Evolutionary conservation across 495 filamentous ascomycete genomes (phyloP), one percentile per base, ranked within the genome.

Genomic region (Platismatia glauca): DNA sequence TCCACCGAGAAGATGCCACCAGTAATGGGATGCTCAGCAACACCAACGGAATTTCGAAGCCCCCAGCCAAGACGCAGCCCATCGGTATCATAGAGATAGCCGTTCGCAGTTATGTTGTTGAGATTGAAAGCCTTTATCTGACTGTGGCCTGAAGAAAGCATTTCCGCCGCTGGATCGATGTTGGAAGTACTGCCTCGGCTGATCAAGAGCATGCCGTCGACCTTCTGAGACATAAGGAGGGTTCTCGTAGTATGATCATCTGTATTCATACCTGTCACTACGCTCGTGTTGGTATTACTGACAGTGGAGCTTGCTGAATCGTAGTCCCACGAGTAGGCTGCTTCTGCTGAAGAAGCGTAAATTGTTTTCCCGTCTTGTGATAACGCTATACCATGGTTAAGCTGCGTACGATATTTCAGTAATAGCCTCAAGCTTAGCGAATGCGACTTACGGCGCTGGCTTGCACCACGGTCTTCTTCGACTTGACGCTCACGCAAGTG

Each of bases 31-130:
- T 86, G 76, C 68, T 85, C 83, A 20, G 72, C 84, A 6, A 90
- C 70, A 20, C 88, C 88, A 24, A 90, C 87, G 2, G 81, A 81
- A 71, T 90, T 90, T 22, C 88, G 79, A 29, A 91, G 78, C 43
- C 88, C 88, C 80, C 86, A 90, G 22, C 87, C 88, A 9, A 89
- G 73, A 5, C 83, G 70, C 52, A 73, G 63, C n/a, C 88, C 88
- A 22, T 79, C 72, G 22, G 69, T 76, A 16, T 75, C 64, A 48
- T 72, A 81, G 50, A 80, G 73, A 53, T 77, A 79, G 2, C 58
- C 52, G 9, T 69, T 44, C 9, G 71, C 66, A 29, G 72, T 74
- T 5, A 73, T 63, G 55, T 75, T 78, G 22, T 74, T 75, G 22
- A 88, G 61, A 70, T 86, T 79, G 74, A 89, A 90, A 37, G 82